phyloP scores from a whole-genome alignment of 805 yeast genomes.

The Ogataea minuta region DNA sequence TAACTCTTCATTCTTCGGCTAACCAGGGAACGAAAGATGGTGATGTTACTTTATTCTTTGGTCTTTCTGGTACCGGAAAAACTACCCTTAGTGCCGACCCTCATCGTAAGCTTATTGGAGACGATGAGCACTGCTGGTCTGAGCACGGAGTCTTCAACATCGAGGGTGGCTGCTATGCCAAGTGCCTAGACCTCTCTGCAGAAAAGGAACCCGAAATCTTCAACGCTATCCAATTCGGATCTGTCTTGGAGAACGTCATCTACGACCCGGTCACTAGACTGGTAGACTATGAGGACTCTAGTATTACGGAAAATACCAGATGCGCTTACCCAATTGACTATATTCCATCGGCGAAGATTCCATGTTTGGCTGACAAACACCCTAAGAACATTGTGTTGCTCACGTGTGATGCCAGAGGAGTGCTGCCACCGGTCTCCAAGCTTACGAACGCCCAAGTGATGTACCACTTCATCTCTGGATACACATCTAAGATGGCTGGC shows the following conservation, averaged over 20 bases:
- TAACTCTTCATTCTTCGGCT: slow-evolving; percentile 92
- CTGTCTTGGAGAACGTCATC: slow-evolving; percentile 90
- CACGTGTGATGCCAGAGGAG: slow-evolving; percentile 98
- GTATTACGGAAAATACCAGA: slow-evolving; percentile 95
- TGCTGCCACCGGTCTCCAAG: slow-evolving; percentile 93
- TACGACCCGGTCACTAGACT: slow-evolving; percentile 75
- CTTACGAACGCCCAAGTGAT: slow-evolving; percentile 93
- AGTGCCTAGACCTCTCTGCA: slow-evolving; percentile 82
- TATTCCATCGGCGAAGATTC: slow-evolving; percentile 94
- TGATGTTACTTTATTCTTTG: slow-evolving; percentile 94
- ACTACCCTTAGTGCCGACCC: slow-evolving; percentile 97
- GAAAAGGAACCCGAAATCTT: slow-evolving; percentile 98
- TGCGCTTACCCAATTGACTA: slow-evolving; percentile 98
- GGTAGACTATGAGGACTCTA: slow-evolving; percentile 79
- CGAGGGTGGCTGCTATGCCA: slow-evolving; percentile 99
- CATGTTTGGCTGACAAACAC: slow-evolving; percentile 85
- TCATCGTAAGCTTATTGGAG: slow-evolving; percentile 89
- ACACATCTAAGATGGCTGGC: slow-evolving; percentile 99
- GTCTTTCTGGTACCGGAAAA: slow-evolving; percentile 97
- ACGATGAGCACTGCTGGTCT: slow-evolving; percentile 99
- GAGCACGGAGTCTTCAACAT: slow-evolving; percentile 97
- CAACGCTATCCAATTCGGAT: slow-evolving; percentile 91
- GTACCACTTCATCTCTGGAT: slow-evolving; percentile 98
- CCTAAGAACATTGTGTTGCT: slow-evolving; percentile 89
- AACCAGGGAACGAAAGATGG: slow-evolving; percentile 80